Percentiles rank a stretch among this genome's conserved stretches.
These are phyloP conservation scores for Uronychia binucleata DNA, from an alignment of 73 alveolate species.

Conservation along the genomic window DNA sequence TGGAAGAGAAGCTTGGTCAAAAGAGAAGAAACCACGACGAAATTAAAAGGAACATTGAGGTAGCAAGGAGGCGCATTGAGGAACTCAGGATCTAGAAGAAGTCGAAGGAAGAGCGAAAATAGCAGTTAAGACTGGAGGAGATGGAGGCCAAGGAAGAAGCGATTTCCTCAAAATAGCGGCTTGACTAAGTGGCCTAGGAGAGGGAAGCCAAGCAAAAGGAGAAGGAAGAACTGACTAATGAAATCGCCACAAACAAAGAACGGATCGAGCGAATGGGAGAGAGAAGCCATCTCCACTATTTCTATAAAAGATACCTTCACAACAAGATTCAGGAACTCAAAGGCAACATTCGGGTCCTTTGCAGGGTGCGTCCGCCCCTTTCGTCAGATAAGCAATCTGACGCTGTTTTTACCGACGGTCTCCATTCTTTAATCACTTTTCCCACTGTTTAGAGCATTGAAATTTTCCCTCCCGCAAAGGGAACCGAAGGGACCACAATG, in stretches of 20 bases:
- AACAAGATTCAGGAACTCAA: slow-evolving; percentile 70
- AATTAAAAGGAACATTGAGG: neutral
- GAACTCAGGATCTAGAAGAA: neutral
- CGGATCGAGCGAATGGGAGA: slow-evolving; percentile 13
- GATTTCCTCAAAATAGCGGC: neutral
- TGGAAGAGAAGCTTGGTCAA: neutral
- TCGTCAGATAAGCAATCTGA: neutral
- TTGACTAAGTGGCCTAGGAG: neutral
- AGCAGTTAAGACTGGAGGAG: neutral
- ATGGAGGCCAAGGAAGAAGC: neutral
- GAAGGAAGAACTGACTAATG: neutral
- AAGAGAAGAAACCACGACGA: neutral
- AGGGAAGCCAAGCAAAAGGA: neutral
- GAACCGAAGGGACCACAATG: neutral
- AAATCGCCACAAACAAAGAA: slow-evolving; percentile 2
- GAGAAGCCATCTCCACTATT: neutral
- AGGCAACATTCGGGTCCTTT: slow-evolving; percentile 82
- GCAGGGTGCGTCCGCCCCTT: slow-evolving; percentile 81
- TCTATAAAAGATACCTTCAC: slow-evolving; percentile 58
- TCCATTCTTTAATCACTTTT: neutral
- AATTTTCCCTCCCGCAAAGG: neutral
- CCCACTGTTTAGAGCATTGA: slow-evolving; percentile 10
- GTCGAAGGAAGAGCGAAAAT: slow-evolving; percentile 1
- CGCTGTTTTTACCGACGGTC: slow-evolving; percentile 14
- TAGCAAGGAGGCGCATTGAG: neutral